A percentile compares a stretch with the other conserved stretches of the same genome.
Evolutionary conservation across 345 rosid genomes (phyloP).

Genomic region (Ceriops tagal): DNA sequence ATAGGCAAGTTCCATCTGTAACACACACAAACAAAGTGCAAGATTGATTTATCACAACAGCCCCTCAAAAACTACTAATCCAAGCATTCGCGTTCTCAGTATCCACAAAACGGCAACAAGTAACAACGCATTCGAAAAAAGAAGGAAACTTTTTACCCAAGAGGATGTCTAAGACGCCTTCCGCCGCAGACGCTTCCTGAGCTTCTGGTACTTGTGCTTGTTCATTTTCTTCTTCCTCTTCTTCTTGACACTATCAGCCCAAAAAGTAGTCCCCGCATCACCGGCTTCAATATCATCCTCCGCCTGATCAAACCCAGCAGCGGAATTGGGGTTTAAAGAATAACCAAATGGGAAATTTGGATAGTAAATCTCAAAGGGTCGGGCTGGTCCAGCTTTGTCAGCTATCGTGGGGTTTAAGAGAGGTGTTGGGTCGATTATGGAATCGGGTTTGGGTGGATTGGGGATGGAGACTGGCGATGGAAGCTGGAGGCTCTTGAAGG

Average conservation of each 20-base stretch:
- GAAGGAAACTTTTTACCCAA: constrained; percentile 1
- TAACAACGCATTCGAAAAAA: background rate
- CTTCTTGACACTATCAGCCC: constrained; percentile 93
- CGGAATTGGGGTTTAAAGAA: constrained; percentile 9
- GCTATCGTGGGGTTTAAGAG: background rate
- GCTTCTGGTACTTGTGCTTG: constrained; percentile 85
- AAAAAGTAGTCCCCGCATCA: constrained; percentile 26
- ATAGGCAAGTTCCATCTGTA: too few species aligned
- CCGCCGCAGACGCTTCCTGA: constrained; percentile 62
- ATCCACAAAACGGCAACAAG: background rate
- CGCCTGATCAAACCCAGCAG: constrained; percentile 7
- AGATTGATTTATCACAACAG: too few species aligned
- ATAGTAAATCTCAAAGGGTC: constrained; percentile 5
- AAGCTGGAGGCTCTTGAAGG: background rate
- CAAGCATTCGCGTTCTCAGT: background rate
- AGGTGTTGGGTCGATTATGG: constrained; percentile 1
- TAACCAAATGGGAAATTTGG: constrained; percentile 21
- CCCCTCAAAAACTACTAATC: background rate
- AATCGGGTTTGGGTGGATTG: background rate
- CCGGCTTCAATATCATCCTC: constrained; percentile 4
- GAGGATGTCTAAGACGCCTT: constrained; percentile 26
- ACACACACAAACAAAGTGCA: too few species aligned
- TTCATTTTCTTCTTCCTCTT: constrained; percentile 99
- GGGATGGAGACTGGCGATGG: too few species aligned
- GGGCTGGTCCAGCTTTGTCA: background rate